Evolutionary conservation across 176 grass and related monocot genomes (phyloP).

Genomic region (Aegilops bicornis): DNA sequence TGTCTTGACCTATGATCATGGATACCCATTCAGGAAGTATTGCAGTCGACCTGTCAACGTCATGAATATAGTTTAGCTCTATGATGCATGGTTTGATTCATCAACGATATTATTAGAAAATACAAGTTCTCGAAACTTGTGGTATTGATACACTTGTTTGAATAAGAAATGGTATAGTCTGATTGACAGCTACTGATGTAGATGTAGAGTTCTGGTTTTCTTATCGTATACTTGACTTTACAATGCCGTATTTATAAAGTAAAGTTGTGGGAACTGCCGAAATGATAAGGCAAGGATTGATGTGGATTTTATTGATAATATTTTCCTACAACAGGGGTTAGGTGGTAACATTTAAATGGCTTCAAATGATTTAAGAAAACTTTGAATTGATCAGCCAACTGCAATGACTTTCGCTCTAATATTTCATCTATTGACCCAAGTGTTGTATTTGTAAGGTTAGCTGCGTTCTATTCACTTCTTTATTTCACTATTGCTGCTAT

Average conservation of each 20-base stretch:
- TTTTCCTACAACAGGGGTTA: slow-evolving; percentile 13
- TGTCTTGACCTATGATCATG: neutral
- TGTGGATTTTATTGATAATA: slow-evolving; percentile 38
- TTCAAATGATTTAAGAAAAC: neutral
- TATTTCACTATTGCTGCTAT: neutral
- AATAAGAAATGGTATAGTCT: slow-evolving; percentile 1
- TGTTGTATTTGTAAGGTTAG: neutral
- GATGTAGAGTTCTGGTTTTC: slow-evolving; percentile 11
- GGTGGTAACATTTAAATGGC: slow-evolving; percentile 4
- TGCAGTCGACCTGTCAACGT: slow-evolving; percentile 18
- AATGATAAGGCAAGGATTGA: slow-evolving; percentile 12
- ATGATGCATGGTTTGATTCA: slow-evolving; percentile 20
- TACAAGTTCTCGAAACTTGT: slow-evolving; percentile 7
- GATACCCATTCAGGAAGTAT: slow-evolving; percentile 16
- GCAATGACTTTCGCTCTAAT: neutral
- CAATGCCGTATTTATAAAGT: slow-evolving; percentile 26
- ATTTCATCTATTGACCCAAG: neutral
- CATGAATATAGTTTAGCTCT: slow-evolving; percentile 5
- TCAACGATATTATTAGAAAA: slow-evolving; percentile 17
- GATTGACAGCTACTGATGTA: slow-evolving; percentile 29
- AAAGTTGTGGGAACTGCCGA: slow-evolving; percentile 21
- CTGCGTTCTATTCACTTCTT: neutral
- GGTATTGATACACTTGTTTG: slow-evolving; percentile 25
- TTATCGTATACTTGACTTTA: slow-evolving; percentile 19
- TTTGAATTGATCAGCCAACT: slow-evolving; percentile 30